Conservation (phyloP, 139 green algal genomes). For the Bryopsis sp. region DNA sequence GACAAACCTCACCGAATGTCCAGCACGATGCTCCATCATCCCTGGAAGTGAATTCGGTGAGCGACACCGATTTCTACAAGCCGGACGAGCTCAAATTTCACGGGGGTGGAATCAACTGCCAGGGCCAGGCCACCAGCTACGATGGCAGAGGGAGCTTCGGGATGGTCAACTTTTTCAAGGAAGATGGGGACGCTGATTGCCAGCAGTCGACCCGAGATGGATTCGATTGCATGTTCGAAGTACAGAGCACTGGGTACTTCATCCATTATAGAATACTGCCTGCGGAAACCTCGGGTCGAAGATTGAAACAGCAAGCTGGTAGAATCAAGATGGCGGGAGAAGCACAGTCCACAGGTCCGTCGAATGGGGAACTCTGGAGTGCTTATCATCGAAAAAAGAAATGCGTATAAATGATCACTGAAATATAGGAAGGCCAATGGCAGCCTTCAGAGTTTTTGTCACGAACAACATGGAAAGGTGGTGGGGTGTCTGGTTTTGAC, state of each 20-base stretch:
- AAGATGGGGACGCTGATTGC: background rate
- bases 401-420: too few species aligned
- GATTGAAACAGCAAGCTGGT: background rate
- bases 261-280: slow-evolving; percentile 17
- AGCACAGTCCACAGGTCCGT: slow-evolving; percentile 4
- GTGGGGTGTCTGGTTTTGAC: too few species aligned
- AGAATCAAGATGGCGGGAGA: slow-evolving; percentile 14
- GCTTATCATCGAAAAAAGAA: too few species aligned
- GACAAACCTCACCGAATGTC: background rate
- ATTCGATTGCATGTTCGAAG: background rate
- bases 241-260: background rate
- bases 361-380: too few species aligned
- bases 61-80: slow-evolving; percentile 16
- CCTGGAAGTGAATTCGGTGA: background rate
- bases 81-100: slow-evolving; percentile 20
- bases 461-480: too few species aligned
- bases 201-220: background rate
- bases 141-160: slow-evolving; percentile 6
- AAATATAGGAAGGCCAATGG: too few species aligned
- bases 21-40: slow-evolving; percentile 11
- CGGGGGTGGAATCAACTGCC: slow-evolving; percentile 15
- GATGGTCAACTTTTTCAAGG: background rate
- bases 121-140: background rate
- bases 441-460: too few species aligned
- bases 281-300: too few species aligned